Base-by-base conservation (phyloP, 1,284 basidiomycete species). In the Microbotryum scabiosae region DNA sequence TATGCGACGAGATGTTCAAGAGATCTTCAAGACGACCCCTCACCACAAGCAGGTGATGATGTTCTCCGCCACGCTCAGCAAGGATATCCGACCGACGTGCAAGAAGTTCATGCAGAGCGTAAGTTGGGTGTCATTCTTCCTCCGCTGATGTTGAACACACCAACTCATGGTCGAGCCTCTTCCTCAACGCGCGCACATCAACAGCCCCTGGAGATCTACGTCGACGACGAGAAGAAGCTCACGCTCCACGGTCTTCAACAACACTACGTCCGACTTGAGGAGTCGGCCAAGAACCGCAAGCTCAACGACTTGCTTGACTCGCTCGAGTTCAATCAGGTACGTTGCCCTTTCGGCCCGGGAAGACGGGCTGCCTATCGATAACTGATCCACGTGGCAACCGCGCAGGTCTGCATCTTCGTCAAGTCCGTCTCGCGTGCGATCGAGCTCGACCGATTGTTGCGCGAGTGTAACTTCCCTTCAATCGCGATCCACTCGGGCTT, bases 1-100 rank as follows among this genome's bases (percentile, higher is more conserved):
- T 85, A 99, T 99, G 96, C 94, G 96, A 77, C 90, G 96, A 72
- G 96, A 99, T 76, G 94, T 99, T 65, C 96, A 99, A 84, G 96
- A 99, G 80, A 97, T 99, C 73, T 99, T 98, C 85, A 87, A 93
- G 71, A 84, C 91, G 20, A 98, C 96, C n/a, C 96, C 96, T 61
- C 94, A 97, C 78, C 92, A 97, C 84, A 99, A 99, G 82, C 96
- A 99, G 82, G 96, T 99, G 69, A 98, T 98, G 96, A 98, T 99
- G 96, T 99, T 99, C 82, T 94, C 90, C 72, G 96, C 96, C 51
- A 99, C 96, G 1, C 80, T 99, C 64, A 85, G 91, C 61, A 98
- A 98, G 81, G 96, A 98, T 69, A 94, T 98, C 64, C 84, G 96
- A 61, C 83, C 86, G 8, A 97, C 93, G 0, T 99, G 96, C 84